Percentiles rank a stretch among this genome's conserved stretches.
phyloP scores from a whole-genome alignment of 208 protist species.

The Trypanosoma boissoni region DNA sequence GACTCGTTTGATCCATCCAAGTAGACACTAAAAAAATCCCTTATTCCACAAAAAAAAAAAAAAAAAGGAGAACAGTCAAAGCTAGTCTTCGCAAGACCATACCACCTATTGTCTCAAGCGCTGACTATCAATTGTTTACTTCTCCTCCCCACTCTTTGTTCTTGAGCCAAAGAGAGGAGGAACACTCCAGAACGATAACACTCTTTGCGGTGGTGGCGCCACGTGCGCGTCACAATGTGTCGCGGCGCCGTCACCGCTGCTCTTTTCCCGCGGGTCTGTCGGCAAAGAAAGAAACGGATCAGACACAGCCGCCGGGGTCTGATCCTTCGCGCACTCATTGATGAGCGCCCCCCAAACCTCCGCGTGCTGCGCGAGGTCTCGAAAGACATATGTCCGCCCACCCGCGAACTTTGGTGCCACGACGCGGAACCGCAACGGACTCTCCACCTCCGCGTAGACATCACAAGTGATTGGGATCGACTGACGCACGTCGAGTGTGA shows the following conservation, averaged over 20 bases:
- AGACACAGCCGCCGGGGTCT: not conserved
- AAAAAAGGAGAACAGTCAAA: not conserved
- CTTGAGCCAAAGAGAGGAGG: too few relatives aligned
- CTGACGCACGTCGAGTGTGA: slow-evolving; percentile 20
- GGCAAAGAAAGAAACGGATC: too few relatives aligned
- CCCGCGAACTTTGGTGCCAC: slow-evolving; percentile 9
- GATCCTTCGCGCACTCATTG: slow-evolving; percentile 15
- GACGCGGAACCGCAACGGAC: slow-evolving; percentile 29
- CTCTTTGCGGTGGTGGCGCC: too few relatives aligned
- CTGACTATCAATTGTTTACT: not conserved
- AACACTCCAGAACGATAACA: too few relatives aligned
- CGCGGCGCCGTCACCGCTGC: too few relatives aligned
- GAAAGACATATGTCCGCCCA: slow-evolving; percentile 25
- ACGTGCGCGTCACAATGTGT: too few relatives aligned
- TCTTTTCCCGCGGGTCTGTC: too few relatives aligned
- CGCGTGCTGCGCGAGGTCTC: slow-evolving; percentile 35
- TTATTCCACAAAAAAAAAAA: not conserved
- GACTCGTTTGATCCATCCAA: too few relatives aligned
- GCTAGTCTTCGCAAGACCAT: not conserved
- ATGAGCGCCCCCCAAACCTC: slow-evolving; percentile 53
- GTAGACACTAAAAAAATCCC: too few relatives aligned
- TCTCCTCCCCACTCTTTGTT: not conserved
- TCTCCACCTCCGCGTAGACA: slow-evolving; percentile 33
- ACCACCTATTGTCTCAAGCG: too few relatives aligned
- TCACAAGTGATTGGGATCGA: slow-evolving; percentile 32